Evolutionary conservation across 495 filamentous ascomycete species (phyloP).

Genomic region (Trichoderma parareesei): DNA sequence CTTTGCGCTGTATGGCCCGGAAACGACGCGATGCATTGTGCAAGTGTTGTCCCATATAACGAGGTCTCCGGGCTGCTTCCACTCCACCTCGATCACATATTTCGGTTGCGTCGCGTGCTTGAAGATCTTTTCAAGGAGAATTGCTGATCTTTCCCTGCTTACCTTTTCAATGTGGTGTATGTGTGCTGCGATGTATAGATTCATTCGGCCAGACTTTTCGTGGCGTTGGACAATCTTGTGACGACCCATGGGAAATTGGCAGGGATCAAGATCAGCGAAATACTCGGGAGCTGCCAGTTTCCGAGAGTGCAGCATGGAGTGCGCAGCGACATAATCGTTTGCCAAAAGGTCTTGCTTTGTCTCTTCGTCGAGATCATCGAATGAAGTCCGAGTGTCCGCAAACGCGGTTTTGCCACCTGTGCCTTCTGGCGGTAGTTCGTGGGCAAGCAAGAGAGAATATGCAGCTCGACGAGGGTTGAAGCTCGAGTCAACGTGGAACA

Average conservation of each 20-base stretch:
- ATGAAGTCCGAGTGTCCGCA: constrained; percentile 49
- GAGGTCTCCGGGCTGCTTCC: constrained; percentile 42
- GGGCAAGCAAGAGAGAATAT: constrained; percentile 46
- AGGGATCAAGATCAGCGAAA: constrained; percentile 41
- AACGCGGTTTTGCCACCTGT: constrained; percentile 51
- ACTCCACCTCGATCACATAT: constrained; percentile 39
- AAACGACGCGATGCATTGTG: constrained; percentile 46
- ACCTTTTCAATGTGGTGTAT: constrained; percentile 46
- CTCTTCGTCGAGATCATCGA: constrained; percentile 36
- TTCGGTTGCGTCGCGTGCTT: constrained; percentile 41
- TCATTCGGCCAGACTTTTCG: constrained; percentile 45
- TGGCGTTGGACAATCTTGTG: constrained; percentile 46
- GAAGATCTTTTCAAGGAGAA: constrained; percentile 37
- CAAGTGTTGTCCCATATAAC: constrained; percentile 54
- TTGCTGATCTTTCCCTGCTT: constrained; percentile 24
- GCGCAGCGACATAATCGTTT: constrained; percentile 45
- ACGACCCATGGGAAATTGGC: constrained; percentile 33
- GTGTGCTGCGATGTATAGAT: constrained; percentile 48
- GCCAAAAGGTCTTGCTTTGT: constrained; percentile 31
- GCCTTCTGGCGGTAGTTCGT: constrained; percentile 40
- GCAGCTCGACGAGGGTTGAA: constrained; percentile 53
- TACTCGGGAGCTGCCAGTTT: constrained; percentile 44
- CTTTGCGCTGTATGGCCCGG: constrained; percentile 43
- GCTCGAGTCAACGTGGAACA: constrained; percentile 53
- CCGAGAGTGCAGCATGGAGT: constrained; percentile 47